Evolutionary conservation across 352 stramenopile genomes (phyloP).

Genomic region (Phytophthora vignae): DNA sequence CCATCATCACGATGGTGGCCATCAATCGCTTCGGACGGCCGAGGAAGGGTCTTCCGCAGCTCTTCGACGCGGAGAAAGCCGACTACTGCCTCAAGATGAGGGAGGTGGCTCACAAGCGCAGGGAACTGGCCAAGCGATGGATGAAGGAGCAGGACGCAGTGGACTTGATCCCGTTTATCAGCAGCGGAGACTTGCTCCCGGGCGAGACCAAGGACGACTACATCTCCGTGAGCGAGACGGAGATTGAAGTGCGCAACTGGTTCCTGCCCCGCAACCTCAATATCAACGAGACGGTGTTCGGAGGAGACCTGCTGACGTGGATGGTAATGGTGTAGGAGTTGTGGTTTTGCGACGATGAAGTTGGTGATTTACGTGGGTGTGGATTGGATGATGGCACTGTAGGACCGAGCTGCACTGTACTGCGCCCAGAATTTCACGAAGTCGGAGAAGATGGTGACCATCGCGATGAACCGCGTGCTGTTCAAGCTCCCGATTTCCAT

Average conservation of each 20-base stretch:
- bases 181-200: conserved; percentile 38
- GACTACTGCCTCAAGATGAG: conserved; percentile 57
- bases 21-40: conserved; percentile 60
- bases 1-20: conserved; percentile 72
- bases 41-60: conserved; percentile 46
- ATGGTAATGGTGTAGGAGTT: conserved; percentile 49
- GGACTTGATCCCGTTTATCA: conserved; percentile 50
- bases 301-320: conserved; percentile 66
- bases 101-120: conserved; percentile 47
- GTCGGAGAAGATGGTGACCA: conserved; percentile 80
- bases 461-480: conserved; percentile 77
- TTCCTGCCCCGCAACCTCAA: conserved; percentile 79
- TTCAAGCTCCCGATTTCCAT: conserved; percentile 75
- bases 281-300: conserved; percentile 76
- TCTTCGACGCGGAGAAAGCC: conserved; percentile 49
- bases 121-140: conserved; percentile 51
- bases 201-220: conserved; percentile 50
- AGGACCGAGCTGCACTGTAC: conserved; percentile 74
- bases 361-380: not conserved
- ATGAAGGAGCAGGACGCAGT: conserved; percentile 53
- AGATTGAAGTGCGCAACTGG: conserved; percentile 76
- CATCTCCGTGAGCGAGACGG: conserved; percentile 61
- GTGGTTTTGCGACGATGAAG: not conserved
- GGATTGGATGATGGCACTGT: not conserved
- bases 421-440: conserved; percentile 78